These are phyloP conservation scores for Geranium rotundifolium DNA, from an alignment of 345 rosid genomes.

Conservation along the genomic window DNA sequence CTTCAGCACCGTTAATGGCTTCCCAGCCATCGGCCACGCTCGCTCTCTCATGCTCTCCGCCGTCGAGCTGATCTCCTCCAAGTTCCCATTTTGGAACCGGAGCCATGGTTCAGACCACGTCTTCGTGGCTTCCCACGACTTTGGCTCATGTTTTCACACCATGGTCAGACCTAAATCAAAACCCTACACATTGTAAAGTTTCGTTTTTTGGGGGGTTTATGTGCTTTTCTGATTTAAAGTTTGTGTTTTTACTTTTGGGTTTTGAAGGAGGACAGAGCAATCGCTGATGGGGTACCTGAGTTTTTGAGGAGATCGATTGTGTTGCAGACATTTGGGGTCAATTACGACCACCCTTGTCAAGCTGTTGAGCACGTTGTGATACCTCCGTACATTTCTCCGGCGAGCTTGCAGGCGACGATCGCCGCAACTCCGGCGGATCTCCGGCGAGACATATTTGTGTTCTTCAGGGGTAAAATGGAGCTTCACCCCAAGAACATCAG, in stretches of 20 bases:
- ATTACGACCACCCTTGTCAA: slow-evolving; percentile 79
- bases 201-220: background rate
- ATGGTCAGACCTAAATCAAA: slow-evolving; percentile 32
- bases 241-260: background rate
- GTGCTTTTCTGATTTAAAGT: background rate
- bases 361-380: slow-evolving; percentile 69
- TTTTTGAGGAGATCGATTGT: slow-evolving; percentile 73
- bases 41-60: slow-evolving; percentile 61
- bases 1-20: slow-evolving; percentile 75
- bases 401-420: slow-evolving; percentile 32
- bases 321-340: slow-evolving; percentile 86
- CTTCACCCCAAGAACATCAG: slow-evolving; percentile 87
- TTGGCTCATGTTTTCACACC: slow-evolving; percentile 86
- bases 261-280: slow-evolving; percentile 71
- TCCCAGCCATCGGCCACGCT: slow-evolving; percentile 90
- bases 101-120: slow-evolving; percentile 71
- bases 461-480: slow-evolving; percentile 96
- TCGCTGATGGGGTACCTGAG: slow-evolving; percentile 69
- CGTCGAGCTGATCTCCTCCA: slow-evolving; percentile 38
- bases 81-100: slow-evolving; percentile 77
- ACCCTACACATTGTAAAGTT: background rate
- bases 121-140: slow-evolving; percentile 91
- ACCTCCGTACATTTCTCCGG: slow-evolving; percentile 87
- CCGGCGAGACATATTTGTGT: slow-evolving; percentile 68
- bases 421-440: slow-evolving; percentile 30